Base-by-base conservation (phyloP, 345 rosid species). In the Stellera chamaejasme region DNA sequence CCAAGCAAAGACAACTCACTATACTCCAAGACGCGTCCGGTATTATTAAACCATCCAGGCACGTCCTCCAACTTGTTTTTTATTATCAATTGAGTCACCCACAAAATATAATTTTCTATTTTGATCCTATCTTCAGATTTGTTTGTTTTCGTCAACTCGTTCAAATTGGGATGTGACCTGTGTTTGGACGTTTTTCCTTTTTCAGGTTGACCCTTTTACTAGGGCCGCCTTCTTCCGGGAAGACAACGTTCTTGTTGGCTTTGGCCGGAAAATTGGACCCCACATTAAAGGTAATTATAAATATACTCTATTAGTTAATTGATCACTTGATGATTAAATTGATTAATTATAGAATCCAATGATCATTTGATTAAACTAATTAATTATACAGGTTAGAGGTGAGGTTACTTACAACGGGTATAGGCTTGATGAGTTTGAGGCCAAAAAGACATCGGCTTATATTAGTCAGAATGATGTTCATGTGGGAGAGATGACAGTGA, bases 401-500 rank as follows among this genome's bases (percentile, higher is more conserved):
- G 81, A 72, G 14, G 58, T 79, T 32, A 77, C 82, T 3, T 92
- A 88, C 65, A 92, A 92, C 69, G 97, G 98, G 12, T 61, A 82
- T 50, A 74, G 45, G 36, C 49, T 88, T 0, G 70, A 75, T 10
- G 96, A 92, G 54, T 79, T 92, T 67, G 89, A 82, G 16, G 86
- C 98, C 4, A 82, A 70, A 60, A 92, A 92, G 71, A 82, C 97
- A 39, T 86, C 98, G 3, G 98, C 97, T 1, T 92, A 86, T 51
- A 88, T 92, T 54, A 84, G 98, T 59, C 98, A 88, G 71, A 86
- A 88, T 48, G 98, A 92, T 67, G 89, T 84, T 69, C 98, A 92
- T 61, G 66, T 81, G 3, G 98, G 93, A 64, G 85, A 75, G 14
- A 71, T 92, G 97, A 92, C 97, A 0, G 97, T 92, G 8, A 85